Evolutionary conservation across 2,329 filamentous ascomycete genomes (phyloP), one percentile per base, ranked within the genome.

Genomic region (Cordyceps pruinosa): DNA sequence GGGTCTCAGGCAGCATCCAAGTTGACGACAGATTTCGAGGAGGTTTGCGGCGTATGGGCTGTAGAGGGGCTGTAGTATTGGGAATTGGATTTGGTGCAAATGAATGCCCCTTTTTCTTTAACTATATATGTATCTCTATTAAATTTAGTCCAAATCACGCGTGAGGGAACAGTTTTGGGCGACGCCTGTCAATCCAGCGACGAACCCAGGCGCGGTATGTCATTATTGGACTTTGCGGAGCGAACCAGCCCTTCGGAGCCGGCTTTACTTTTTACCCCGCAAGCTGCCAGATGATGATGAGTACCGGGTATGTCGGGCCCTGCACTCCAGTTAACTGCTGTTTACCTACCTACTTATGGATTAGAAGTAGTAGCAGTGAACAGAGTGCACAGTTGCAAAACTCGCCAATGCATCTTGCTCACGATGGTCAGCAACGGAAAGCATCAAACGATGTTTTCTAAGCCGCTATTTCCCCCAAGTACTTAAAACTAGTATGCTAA

Each of bases 211-310:
- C 3, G 34, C 10, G 25, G 34, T 19, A 34, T 56, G 44, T 49
- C 53, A 56, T 56, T 55, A 19, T 35, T 5, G 23, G 37, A 32
- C 26, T 25, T 35, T 53, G 17, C 35, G 51, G 41, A 37, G 51
- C 28, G 21, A 23, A 44, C 19, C 12, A 19, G 41, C n/a, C 30
- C 28, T 15, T 56, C 53, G 45, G 53, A 56, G 42, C 53, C 53
- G 53, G 53, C 53, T 26, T 56, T 56, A 56, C 53, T 56, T 48
- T 56, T 56, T 26, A 49, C 53, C 53, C 53, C 44, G n/a, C 53
- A 26, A 49, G 35, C 17, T 53, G 39, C 47, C 7, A 6, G 10
- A 19, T 39, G 23, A 51, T 35, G 30, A 13, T 5, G 21, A 39
- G 13, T 30, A 21, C 35, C 17, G 7, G 4, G 35, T 9, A 37